These are phyloP conservation scores for Mrakia blollopis DNA, from an alignment of 768 basidiomycete genomes.

Conservation along the genomic window DNA sequence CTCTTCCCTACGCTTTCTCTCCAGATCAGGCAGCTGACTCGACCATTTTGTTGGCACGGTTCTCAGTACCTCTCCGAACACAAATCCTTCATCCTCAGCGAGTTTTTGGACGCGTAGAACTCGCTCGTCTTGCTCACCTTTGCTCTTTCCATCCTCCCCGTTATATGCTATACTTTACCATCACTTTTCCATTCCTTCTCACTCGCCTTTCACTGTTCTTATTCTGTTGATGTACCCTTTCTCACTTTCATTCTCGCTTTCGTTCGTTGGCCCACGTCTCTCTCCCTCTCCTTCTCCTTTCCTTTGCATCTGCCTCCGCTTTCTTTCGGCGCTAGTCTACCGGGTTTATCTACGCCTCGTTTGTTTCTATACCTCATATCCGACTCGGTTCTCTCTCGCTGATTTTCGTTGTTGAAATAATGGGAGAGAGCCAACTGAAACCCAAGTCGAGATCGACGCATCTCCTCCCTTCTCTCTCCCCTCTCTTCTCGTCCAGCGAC, in stretches of 20 bases:
- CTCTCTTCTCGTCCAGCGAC: too few relatives aligned
- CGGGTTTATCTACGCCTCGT: not conserved
- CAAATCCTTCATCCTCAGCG: conserved; percentile 7
- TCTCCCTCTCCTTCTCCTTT: not conserved
- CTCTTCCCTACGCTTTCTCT: too few relatives aligned
- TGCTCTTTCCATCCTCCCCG: not conserved
- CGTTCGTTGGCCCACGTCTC: not conserved
- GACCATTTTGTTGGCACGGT: not conserved
- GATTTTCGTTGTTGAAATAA: not conserved
- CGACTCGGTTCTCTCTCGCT: too few relatives aligned
- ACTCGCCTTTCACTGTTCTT: not conserved
- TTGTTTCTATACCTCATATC: not conserved
- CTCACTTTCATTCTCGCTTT: not conserved
- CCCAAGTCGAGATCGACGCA: too few relatives aligned
- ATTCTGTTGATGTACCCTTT: too few relatives aligned
- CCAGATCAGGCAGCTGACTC: not conserved
- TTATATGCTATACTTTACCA: not conserved
- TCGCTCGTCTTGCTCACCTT: not conserved
- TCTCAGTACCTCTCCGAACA: conserved; percentile 14
- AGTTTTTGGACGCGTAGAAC: conserved; percentile 13
- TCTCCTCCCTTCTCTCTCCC: too few relatives aligned
- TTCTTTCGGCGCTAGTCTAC: not conserved
- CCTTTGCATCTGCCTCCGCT: not conserved
- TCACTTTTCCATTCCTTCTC: not conserved
- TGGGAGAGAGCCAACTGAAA: too few relatives aligned